phyloP scores from a whole-genome alignment of 495 filamentous ascomycete genomes.

The Podospora comata region DNA sequence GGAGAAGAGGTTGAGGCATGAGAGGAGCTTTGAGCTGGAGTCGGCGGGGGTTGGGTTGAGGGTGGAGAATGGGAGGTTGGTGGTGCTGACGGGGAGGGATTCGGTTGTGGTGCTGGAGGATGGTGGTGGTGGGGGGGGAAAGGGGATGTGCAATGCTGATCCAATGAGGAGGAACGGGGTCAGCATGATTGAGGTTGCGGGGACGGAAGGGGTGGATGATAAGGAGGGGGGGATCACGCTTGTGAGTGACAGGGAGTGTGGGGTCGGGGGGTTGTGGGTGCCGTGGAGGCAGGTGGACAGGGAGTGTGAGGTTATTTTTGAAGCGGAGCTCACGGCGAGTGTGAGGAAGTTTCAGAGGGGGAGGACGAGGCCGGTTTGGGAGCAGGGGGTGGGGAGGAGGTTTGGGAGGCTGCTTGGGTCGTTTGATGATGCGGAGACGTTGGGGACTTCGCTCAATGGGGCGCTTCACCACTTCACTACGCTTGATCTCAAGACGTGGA shows the following conservation, averaged over 20 bases:
- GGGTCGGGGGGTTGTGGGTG: slow-evolving; percentile 52
- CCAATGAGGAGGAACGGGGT: slow-evolving; percentile 34
- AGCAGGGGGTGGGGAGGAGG: slow-evolving; percentile 25
- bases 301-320: slow-evolving; percentile 47
- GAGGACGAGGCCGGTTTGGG: slow-evolving; percentile 45
- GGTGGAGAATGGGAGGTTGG: slow-evolving; percentile 39
- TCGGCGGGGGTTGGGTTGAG: slow-evolving; percentile 39
- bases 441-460: slow-evolving; percentile 66
- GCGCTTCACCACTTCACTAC: slow-evolving; percentile 60
- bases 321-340: slow-evolving; percentile 48
- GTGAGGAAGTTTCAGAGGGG: slow-evolving; percentile 49
- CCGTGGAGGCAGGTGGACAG: slow-evolving; percentile 37
- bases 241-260: slow-evolving; percentile 46
- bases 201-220: slow-evolving; percentile 18
- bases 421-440: slow-evolving; percentile 41
- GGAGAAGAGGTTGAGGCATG: slow-evolving; percentile 42
- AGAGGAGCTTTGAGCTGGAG: slow-evolving; percentile 41
- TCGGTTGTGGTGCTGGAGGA: slow-evolving; percentile 47
- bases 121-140: slow-evolving; percentile 19
- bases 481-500: slow-evolving; percentile 52
- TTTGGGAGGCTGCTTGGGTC: slow-evolving; percentile 33
- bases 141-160: slow-evolving; percentile 35
- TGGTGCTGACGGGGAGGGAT: slow-evolving; percentile 43
- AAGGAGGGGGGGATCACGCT: slow-evolving; percentile 35
- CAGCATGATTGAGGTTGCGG: slow-evolving; percentile 40